A percentile compares a stretch with the other conserved stretches of the same genome.
Evolutionary conservation across 2,329 filamentous ascomycete species (phyloP).

Genomic region (Westerdykella aurantiaca): DNA sequence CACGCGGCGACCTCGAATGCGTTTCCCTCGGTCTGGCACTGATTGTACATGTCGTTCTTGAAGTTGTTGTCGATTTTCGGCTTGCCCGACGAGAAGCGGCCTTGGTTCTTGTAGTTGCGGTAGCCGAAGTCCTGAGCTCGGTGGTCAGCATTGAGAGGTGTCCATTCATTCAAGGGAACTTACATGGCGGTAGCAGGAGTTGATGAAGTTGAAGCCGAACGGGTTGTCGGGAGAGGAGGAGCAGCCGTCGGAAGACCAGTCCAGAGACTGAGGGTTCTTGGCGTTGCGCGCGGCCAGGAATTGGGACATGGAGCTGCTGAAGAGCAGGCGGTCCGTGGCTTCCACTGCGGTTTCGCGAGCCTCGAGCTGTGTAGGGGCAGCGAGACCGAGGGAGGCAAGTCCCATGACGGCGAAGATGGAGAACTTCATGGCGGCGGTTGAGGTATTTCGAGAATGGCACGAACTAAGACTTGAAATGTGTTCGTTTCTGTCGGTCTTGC

Average conservation of each 20-base stretch:
- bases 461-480: background rate
- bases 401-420: slow-evolving; percentile 5
- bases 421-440: slow-evolving; percentile 7
- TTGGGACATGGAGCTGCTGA: slow-evolving; percentile 37
- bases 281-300: slow-evolving; percentile 43
- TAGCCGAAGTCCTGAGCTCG: slow-evolving; percentile 47
- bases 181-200: slow-evolving; percentile 44
- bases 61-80: slow-evolving; percentile 49
- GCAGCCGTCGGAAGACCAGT: slow-evolving; percentile 38
- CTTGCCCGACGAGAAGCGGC: slow-evolving; percentile 42
- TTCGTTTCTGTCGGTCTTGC: background rate
- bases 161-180: background rate
- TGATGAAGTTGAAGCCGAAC: slow-evolving; percentile 29
- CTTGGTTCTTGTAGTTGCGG: slow-evolving; percentile 48
- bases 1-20: slow-evolving; percentile 10
- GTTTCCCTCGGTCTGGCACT: slow-evolving; percentile 22
- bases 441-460: background rate
- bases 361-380: slow-evolving; percentile 6
- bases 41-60: slow-evolving; percentile 32
- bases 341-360: slow-evolving; percentile 9
- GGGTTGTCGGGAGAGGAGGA: slow-evolving; percentile 28
- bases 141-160: background rate
- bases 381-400: slow-evolving; percentile 7
- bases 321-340: slow-evolving; percentile 46
- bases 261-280: slow-evolving; percentile 35